A percentile compares a stretch with the other conserved stretches of the same genome.
phyloP scores from a whole-genome alignment of 176 grass and related monocot species.

The Canna indica region DNA sequence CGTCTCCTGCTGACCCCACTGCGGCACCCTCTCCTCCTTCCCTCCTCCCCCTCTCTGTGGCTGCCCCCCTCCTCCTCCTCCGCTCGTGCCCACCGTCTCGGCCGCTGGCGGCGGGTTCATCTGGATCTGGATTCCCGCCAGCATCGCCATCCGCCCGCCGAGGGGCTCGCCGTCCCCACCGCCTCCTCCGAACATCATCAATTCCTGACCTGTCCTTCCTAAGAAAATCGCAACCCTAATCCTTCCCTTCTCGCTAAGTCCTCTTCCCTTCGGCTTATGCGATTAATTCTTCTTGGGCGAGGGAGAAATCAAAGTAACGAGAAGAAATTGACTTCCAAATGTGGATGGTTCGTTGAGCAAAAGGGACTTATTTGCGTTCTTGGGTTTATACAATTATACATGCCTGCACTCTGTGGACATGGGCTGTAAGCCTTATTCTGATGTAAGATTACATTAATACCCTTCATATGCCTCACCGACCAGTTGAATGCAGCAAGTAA shows the following conservation, averaged over 20 bases:
- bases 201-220: background rate
- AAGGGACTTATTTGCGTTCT: too few relatives aligned
- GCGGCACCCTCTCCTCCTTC: constrained; percentile 21
- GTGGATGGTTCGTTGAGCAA: too few relatives aligned
- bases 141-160: background rate
- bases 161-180: background rate
- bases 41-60: background rate
- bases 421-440: too few relatives aligned
- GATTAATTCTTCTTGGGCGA: too few relatives aligned
- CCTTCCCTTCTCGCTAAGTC: background rate
- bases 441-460: too few relatives aligned
- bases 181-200: constrained; percentile 7
- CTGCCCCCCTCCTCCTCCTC: background rate
- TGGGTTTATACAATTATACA: too few relatives aligned
- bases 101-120: background rate
- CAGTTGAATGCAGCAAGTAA: too few relatives aligned
- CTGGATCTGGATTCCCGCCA: constrained; percentile 6
- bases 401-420: too few relatives aligned
- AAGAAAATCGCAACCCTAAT: background rate
- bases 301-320: too few relatives aligned
- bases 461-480: too few relatives aligned
- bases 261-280: background rate
- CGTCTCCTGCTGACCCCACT: constrained; percentile 13
- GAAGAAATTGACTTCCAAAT: too few relatives aligned
- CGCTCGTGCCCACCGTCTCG: background rate